Percentiles rank a stretch among this genome's conserved stretches.
Conservation (phyloP, 1,284 basidiomycete species). For the Moesziomyces parantarcticus region DNA sequence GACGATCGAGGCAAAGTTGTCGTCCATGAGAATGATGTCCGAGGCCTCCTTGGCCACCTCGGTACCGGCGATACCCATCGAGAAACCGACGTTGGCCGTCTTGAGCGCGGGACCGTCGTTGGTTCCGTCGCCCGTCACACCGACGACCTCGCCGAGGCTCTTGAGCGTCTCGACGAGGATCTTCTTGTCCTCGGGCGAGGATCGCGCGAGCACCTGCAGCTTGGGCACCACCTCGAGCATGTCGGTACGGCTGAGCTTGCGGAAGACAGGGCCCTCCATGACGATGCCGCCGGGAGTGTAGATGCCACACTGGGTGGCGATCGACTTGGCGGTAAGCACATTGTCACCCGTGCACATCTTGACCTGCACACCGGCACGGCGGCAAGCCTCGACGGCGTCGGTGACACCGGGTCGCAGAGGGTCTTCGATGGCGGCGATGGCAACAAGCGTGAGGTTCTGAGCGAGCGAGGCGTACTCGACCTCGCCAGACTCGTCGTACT, state of each 20-base stretch:
- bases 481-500: constrained; percentile 71
- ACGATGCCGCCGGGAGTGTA: constrained; percentile 90
- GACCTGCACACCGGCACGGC: constrained; percentile 88
- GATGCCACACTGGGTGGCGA: constrained; percentile 94
- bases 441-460: constrained; percentile 82
- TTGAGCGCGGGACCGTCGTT: constrained; percentile 98
- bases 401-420: constrained; percentile 89
- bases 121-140: constrained; percentile 97
- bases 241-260: constrained; percentile 71
- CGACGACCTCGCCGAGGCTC: constrained; percentile 88
- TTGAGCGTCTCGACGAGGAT: constrained; percentile 89
- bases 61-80: constrained; percentile 97
- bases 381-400: constrained; percentile 86
- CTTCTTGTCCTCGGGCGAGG: constrained; percentile 96
- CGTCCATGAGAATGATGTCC: constrained; percentile 95
- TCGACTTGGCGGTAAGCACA: constrained; percentile 85
- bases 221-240: constrained; percentile 72
- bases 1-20: constrained; percentile 93
- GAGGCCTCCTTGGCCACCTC: constrained; percentile 99
- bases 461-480: constrained; percentile 80
- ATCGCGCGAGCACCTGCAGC: constrained; percentile 82
- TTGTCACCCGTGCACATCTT: constrained; percentile 99
- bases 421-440: constrained; percentile 93
- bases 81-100: constrained; percentile 71
- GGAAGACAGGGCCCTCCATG: constrained; percentile 89